A percentile compares a stretch with the other conserved stretches of the same genome.
These are phyloP conservation scores for Calamus simplicifolius DNA, from an alignment of 176 grass and related monocot genomes.

Conservation along the genomic window DNA sequence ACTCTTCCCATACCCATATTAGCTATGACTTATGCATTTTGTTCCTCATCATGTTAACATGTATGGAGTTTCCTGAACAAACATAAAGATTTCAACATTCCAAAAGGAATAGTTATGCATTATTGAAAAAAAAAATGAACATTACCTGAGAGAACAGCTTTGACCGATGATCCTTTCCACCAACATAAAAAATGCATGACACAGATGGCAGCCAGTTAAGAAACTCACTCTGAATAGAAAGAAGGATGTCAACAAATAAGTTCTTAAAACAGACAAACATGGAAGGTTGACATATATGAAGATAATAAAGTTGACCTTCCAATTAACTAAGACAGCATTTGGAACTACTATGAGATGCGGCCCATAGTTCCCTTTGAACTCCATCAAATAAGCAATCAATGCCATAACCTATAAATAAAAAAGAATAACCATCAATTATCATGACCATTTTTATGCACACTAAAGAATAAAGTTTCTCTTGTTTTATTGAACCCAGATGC, in stretches of 20 bases:
- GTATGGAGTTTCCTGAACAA: too few relatives aligned
- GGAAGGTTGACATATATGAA: constrained; percentile 9
- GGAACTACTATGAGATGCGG: constrained; percentile 99
- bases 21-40: too few relatives aligned
- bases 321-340: constrained; percentile 99
- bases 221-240: constrained; percentile 78
- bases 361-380: constrained; percentile 99
- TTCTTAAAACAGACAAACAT: not conserved
- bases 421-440: constrained; percentile 7
- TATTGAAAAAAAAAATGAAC: too few relatives aligned
- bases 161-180: constrained; percentile 81
- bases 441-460: too few relatives aligned
- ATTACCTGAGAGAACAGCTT: constrained; percentile 89
- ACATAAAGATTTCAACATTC: too few relatives aligned
- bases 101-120: too few relatives aligned
- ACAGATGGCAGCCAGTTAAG: constrained; percentile 87
- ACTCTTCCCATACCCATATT: too few relatives aligned
- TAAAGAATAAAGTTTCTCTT: too few relatives aligned
- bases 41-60: too few relatives aligned
- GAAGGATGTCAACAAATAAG: constrained; percentile 15
- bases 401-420: constrained; percentile 73
- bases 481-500: too few relatives aligned
- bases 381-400: constrained; percentile 94
- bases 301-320: constrained; percentile 60
- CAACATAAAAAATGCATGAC: constrained; percentile 99